A percentile compares a stretch with the other conserved stretches of the same genome.
Evolutionary conservation across 2,329 filamentous ascomycete genomes (phyloP).

Genomic region (Coniosporium uncinatum): DNA sequence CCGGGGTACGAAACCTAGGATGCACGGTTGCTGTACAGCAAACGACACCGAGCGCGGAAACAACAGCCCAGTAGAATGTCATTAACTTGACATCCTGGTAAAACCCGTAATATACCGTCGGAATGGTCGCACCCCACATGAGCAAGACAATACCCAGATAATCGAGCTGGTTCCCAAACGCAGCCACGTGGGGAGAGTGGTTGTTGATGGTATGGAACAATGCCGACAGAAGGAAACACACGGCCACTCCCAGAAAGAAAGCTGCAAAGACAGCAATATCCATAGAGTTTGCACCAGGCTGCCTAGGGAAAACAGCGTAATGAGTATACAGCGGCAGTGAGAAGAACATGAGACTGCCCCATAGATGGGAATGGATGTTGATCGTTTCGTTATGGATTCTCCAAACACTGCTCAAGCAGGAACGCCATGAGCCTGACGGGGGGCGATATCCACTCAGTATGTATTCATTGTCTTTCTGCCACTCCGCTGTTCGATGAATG

Average conservation of each 20-base stretch:
- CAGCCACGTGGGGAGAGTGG: constrained; percentile 72
- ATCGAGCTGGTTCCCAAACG: constrained; percentile 88
- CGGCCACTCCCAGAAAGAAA: constrained; percentile 31
- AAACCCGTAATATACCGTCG: constrained; percentile 61
- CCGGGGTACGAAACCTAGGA: constrained; percentile 11
- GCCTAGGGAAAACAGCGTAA: background rate
- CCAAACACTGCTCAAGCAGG: constrained; percentile 41
- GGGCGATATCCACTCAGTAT: constrained; percentile 63
- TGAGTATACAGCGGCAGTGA: constrained; percentile 71
- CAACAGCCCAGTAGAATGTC: constrained; percentile 69
- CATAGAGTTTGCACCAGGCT: constrained; percentile 17
- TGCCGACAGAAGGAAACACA: constrained; percentile 44
- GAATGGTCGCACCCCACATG: constrained; percentile 89
- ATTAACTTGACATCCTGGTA: constrained; percentile 59
- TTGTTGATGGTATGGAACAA: constrained; percentile 83
- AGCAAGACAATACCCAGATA: constrained; percentile 91
- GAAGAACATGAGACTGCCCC: constrained; percentile 76
- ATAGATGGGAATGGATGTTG: constrained; percentile 67
- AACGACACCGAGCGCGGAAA: too few relatives aligned
- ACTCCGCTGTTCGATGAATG: constrained; percentile 6
- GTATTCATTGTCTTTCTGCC: constrained; percentile 56
- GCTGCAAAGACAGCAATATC: constrained; percentile 28
- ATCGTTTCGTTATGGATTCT: constrained; percentile 66
- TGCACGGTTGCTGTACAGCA: too few relatives aligned
- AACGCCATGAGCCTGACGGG: constrained; percentile 52